Evolutionary conservation across 768 basidiomycete species (phyloP).

Genomic region (Hemileccinum impolitum): DNA sequence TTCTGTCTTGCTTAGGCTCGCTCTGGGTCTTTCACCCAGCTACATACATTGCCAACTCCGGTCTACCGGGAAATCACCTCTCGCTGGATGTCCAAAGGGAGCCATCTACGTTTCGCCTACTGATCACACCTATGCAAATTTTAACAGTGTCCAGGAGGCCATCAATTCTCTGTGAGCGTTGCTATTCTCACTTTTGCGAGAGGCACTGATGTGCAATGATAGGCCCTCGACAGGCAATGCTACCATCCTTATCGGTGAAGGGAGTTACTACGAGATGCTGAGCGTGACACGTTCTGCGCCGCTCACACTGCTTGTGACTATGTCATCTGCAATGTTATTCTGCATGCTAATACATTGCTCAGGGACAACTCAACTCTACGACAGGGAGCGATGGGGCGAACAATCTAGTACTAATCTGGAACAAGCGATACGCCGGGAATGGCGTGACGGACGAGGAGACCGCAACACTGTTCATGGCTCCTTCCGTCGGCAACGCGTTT

Average conservation of each 20-base stretch:
- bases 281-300: constrained; percentile 54
- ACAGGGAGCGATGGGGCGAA: constrained; percentile 37
- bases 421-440: constrained; percentile 40
- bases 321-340: not conserved
- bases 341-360: constrained; percentile 1
- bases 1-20: not conserved
- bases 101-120: constrained; percentile 57
- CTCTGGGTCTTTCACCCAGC: constrained; percentile 40
- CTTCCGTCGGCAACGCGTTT: constrained; percentile 14
- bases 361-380: constrained; percentile 50
- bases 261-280: constrained; percentile 57
- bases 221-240: constrained; percentile 42
- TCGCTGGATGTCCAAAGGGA: constrained; percentile 52
- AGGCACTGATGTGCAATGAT: not conserved
- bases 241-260: constrained; percentile 53
- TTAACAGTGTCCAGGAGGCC: constrained; percentile 52
- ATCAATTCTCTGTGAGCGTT: constrained; percentile 51
- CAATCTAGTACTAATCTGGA: constrained; percentile 53
- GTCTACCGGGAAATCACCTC: constrained; percentile 37
- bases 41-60: constrained; percentile 51
- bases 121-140: constrained; percentile 41
- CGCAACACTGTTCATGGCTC: constrained; percentile 54
- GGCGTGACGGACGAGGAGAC: constrained; percentile 56
- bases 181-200: not conserved
- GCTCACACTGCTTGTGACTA: constrained; percentile 50